Evolutionary conservation across 2,329 filamentous ascomycete species (phyloP).

Genomic region (Rhynchosporium graminicola): DNA sequence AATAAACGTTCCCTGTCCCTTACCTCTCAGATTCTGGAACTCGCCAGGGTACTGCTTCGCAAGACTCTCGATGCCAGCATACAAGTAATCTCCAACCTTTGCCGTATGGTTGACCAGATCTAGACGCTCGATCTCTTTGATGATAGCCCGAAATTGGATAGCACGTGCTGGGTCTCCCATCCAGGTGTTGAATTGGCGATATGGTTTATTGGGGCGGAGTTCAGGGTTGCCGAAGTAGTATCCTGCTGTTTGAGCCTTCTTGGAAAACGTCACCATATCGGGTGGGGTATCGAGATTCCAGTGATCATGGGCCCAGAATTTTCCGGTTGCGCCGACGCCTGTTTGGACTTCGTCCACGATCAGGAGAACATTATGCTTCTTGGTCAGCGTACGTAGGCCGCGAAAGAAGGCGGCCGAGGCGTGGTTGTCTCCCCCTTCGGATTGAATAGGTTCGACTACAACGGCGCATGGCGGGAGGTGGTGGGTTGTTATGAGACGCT

Average conservation of each 20-base stretch:
- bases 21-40: conserved; percentile 73
- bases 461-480: conserved; percentile 73
- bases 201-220: conserved; percentile 76
- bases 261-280: conserved; percentile 86
- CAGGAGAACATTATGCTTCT: conserved; percentile 68
- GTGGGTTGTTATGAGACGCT: conserved; percentile 65
- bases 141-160: conserved; percentile 75
- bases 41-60: conserved; percentile 66
- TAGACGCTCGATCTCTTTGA: conserved; percentile 70
- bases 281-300: conserved; percentile 72
- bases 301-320: conserved; percentile 87
- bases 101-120: conserved; percentile 67
- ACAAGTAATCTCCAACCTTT: conserved; percentile 65
- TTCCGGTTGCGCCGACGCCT: conserved; percentile 80
- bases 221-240: conserved; percentile 80
- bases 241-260: conserved; percentile 83
- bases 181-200: conserved; percentile 87
- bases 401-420: conserved; percentile 78
- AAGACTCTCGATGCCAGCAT: conserved; percentile 62
- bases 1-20: conserved; percentile 77
- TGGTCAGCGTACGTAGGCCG: conserved; percentile 70
- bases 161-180: conserved; percentile 80
- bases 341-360: conserved; percentile 88
- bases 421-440: conserved; percentile 83
- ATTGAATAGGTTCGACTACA: conserved; percentile 79